These are phyloP conservation scores for Dittrichia graveolens DNA, from an alignment of 129 eudicot genomes.

Conservation along the genomic window DNA sequence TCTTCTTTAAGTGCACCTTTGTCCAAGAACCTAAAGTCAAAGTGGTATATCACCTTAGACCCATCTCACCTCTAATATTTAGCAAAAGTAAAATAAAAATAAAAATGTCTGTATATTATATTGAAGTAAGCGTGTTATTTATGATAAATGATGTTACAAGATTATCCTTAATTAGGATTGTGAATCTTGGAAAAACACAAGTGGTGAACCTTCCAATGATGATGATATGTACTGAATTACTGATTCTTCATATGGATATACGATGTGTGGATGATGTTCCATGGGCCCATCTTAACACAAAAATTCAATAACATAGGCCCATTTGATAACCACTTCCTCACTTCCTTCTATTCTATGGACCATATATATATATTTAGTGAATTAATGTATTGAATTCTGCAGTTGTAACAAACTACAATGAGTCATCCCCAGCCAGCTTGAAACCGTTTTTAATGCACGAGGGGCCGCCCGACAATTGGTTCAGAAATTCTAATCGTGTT, in stretches of 20 bases:
- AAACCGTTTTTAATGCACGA: neutral
- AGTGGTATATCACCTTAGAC: neutral
- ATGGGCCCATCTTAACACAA: conserved; percentile 26
- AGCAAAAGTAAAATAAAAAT: neutral
- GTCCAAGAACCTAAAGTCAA: conserved; percentile 71
- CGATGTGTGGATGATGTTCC: conserved; percentile 20
- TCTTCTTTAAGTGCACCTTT: conserved; percentile 73
- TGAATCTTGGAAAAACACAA: conserved; percentile 27
- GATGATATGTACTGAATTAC: conserved; percentile 9
- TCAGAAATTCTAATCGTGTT: neutral
- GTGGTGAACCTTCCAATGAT: conserved; percentile 31
- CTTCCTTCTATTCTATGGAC: conserved; percentile 12
- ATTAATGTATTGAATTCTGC: conserved; percentile 31
- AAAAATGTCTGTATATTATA: neutral
- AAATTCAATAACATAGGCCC: conserved; percentile 32
- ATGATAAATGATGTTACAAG: neutral
- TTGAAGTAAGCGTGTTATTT: neutral
- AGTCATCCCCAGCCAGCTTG: conserved; percentile 24
- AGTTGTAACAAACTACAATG: conserved; percentile 34
- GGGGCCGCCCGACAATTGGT: conserved; percentile 12
- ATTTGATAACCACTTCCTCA: conserved; percentile 5
- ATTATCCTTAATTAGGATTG: conserved; percentile 1
- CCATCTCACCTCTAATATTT: neutral
- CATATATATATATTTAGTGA: too few species aligned
- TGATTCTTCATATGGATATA: too few species aligned